phyloP scores from a whole-genome alignment of 192 early-diverging fungal genomes.

The Backusella liffmaniae region DNA sequence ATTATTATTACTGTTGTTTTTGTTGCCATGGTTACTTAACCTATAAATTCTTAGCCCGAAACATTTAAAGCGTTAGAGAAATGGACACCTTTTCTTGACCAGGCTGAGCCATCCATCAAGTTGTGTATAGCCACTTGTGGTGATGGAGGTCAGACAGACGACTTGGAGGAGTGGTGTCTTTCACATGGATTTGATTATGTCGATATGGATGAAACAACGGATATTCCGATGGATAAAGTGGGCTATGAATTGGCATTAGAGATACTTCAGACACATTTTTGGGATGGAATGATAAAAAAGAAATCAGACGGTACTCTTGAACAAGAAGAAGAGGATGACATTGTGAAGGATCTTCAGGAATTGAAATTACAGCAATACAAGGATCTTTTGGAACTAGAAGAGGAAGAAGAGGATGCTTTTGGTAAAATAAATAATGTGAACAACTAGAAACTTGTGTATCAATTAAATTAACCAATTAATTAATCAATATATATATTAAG shows the following conservation, averaged over 20 bases:
- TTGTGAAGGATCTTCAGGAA: neutral
- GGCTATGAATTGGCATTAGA: constrained; percentile 60
- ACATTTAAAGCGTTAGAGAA: constrained; percentile 54
- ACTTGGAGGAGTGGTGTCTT: constrained; percentile 59
- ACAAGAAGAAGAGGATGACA: neutral
- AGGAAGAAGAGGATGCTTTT: constrained; percentile 18
- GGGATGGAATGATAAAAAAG: constrained; percentile 58
- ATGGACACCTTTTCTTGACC: constrained; percentile 56
- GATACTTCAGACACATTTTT: constrained; percentile 62
- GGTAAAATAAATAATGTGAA: neutral
- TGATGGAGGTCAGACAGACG: neutral
- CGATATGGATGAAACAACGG: constrained; percentile 43
- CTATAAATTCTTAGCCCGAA: constrained; percentile 37
- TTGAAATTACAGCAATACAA: neutral
- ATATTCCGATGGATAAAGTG: constrained; percentile 28
- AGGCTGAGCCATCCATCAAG: constrained; percentile 50
- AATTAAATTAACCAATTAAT: neutral
- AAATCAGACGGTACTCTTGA: neutral
- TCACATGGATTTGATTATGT: constrained; percentile 64
- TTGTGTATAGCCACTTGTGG: constrained; percentile 45
- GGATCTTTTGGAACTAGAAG: constrained; percentile 7
- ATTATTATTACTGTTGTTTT: too few species aligned
- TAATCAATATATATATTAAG: constrained; percentile 1
- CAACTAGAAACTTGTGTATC: neutral
- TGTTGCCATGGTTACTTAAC: too few species aligned